Percentiles rank a stretch among this genome's conserved stretches.
Evolutionary conservation across 192 early-diverging fungal species (phyloP).

Genomic region (Phlyctochytrium arcticum): DNA sequence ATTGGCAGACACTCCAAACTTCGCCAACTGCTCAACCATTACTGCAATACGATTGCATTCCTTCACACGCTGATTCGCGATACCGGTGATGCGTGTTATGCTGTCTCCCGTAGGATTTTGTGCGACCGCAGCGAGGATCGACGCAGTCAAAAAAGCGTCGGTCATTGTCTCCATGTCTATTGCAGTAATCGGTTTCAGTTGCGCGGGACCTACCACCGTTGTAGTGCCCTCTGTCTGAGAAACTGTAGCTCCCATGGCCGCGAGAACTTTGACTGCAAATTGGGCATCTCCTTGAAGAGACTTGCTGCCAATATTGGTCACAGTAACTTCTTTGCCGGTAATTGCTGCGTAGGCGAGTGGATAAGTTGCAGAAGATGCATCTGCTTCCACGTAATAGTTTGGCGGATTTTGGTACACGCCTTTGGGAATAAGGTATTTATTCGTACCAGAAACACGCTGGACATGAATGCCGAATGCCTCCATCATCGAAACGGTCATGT

Average conservation of each 20-base stretch:
- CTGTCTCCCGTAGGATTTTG: conserved; percentile 25
- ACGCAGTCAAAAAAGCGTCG: conserved; percentile 95
- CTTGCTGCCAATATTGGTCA: conserved; percentile 88
- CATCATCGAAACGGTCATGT: conserved; percentile 99
- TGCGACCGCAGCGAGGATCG: conserved; percentile 88
- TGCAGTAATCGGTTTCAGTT: conserved; percentile 62
- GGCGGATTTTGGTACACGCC: conserved; percentile 76
- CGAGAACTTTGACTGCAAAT: conserved; percentile 78
- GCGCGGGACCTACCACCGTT: conserved; percentile 81
- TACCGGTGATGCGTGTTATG: conserved; percentile 84
- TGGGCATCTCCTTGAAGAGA: conserved; percentile 90
- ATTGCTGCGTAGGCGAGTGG: conserved; percentile 96
- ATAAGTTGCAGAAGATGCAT: conserved; percentile 96
- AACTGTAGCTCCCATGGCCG: conserved; percentile 89
- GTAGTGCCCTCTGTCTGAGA: conserved; percentile 85
- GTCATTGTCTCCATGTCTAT: conserved; percentile 99
- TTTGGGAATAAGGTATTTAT: conserved; percentile 79
- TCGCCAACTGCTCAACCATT: conserved; percentile 88
- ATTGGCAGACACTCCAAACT: conserved; percentile 78
- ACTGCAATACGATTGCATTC: conserved; percentile 97
- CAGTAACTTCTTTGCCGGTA: conserved; percentile 80
- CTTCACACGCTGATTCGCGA: conserved; percentile 97
- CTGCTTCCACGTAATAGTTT: conserved; percentile 89
- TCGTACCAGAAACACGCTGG: conserved; percentile 57
- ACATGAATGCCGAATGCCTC: conserved; percentile 83